These are phyloP conservation scores for Trichosanthes truncata DNA, from an alignment of 306 rosid species.

Conservation along the genomic window DNA sequence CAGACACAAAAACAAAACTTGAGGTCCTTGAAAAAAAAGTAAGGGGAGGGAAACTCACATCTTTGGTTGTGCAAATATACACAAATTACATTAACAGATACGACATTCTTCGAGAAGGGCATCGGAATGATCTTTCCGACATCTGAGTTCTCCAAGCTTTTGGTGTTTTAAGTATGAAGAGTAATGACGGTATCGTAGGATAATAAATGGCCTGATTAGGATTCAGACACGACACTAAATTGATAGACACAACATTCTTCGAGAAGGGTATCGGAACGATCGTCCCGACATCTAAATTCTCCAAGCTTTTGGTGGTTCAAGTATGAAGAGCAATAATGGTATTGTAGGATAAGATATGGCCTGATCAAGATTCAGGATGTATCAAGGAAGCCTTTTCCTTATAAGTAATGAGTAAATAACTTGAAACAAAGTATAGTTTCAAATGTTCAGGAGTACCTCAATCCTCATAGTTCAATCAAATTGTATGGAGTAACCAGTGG, in stretches of 20 bases:
- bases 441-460: constrained; percentile 14
- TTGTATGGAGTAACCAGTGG: constrained; percentile 55
- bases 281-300: neutral
- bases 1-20: constrained; percentile 4
- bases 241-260: neutral
- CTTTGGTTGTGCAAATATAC: neutral
- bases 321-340: neutral
- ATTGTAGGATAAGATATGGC: neutral
- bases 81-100: neutral
- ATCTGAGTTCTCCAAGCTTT: neutral
- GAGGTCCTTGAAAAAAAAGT: neutral
- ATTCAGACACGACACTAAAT: neutral
- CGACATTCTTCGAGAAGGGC: neutral
- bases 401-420: neutral
- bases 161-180: neutral
- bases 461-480: constrained; percentile 42
- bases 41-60: neutral
- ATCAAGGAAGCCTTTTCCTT: neutral
- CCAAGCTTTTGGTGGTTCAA: neutral
- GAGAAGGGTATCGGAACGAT: neutral
- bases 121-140: neutral
- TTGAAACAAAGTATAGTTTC: constrained; percentile 3
- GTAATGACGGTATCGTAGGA: neutral
- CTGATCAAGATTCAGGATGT: neutral
- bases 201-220: neutral